Evolutionary conservation across 2,329 filamentous ascomycete species (phyloP).

Genomic region (Hypoxylon rubiginosum): DNA sequence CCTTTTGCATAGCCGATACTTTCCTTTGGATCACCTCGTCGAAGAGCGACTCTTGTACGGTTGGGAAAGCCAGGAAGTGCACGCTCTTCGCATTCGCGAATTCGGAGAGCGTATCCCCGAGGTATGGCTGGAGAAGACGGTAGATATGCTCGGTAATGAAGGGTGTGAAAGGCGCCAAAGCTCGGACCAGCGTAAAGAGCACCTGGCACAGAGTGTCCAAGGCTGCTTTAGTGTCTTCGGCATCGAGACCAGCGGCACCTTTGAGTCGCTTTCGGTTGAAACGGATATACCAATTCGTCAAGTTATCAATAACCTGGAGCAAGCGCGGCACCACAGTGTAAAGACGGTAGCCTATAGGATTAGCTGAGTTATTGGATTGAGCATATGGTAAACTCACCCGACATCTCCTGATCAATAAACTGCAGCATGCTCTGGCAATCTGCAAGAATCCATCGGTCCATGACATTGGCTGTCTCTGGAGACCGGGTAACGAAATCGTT

Average conservation of each 20-base stretch:
- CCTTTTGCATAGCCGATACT: conserved; percentile 91
- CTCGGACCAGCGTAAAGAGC: conserved; percentile 87
- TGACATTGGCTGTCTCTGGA: conserved; percentile 84
- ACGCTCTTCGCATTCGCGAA: conserved; percentile 80
- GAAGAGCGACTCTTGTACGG: conserved; percentile 89
- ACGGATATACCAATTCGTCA: conserved; percentile 74
- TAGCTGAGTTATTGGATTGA: conserved; percentile 22
- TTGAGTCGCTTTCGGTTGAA: conserved; percentile 75
- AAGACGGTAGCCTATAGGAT: conserved; percentile 72
- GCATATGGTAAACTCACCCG: conserved; percentile 63
- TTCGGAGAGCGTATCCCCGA: conserved; percentile 76
- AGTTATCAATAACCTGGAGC: conserved; percentile 88
- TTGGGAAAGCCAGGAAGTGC: conserved; percentile 92
- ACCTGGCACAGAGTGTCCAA: conserved; percentile 79
- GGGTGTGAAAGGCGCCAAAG: conserved; percentile 92
- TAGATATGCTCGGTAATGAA: conserved; percentile 98
- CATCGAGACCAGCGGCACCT: conserved; percentile 78
- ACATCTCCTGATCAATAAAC: conserved; percentile 95
- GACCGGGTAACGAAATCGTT: conserved; percentile 81
- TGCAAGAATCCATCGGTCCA: conserved; percentile 96
- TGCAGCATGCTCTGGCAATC: conserved; percentile 91
- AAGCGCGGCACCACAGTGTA: conserved; percentile 94
- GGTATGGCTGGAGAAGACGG: conserved; percentile 82
- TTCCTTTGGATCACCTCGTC: conserved; percentile 87
- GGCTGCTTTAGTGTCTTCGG: conserved; percentile 88